Base-by-base conservation (phyloP, 345 rosid species). In the Euphorbia peplus region DNA sequence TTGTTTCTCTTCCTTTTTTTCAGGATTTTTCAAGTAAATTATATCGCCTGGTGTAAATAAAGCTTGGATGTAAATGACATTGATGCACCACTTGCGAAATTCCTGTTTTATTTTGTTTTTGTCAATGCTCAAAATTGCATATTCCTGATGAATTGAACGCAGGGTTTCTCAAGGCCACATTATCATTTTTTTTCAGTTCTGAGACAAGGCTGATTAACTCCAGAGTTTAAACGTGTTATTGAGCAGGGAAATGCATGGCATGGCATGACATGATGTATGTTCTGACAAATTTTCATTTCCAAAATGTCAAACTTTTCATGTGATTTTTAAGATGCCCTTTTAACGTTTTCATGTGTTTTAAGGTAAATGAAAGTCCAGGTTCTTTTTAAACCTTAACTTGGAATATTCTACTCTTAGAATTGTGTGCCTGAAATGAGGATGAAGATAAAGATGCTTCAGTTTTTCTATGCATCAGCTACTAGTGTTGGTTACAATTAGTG, bases 11-110 rank as follows among this genome's bases (percentile, higher is more conserved):
- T 37, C 22, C 18, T 50, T 18, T 44, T 13, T 46, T 46, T 13
- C 51, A 19, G 24, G 54, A 4, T 29, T 35, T 68, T 28, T 54
- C 52, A 48, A 44, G 26, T 22, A 59, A 54, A 61, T 68, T 68
- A 42, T 30, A 25, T 52, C 46, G 48, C 47, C 28, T 67, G 58
- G 41, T 68, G 78, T 63, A 63, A 25, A 63, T 68, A 44, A 68
- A 63, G 30, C 68, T 35, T 24, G 10, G 59, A 60, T 67, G 56
- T 67, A 67, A 56, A 68, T 44, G 71, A 73, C 59, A 52, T 13
- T 63, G 28, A 44, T 56, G 19, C 63, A 29, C 22, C 50, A 44
- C 42, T 42, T 50, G 54, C 21, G 16, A 19, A 24, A 44, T 44
- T 44, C 12, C 50, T 44, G 18, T 44, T 44, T 44, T 44, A 44